Evolutionary conservation across 2,329 filamentous ascomycete species (phyloP), one percentile per base, ranked within the genome.

Genomic region (Neonectria magnoliae): DNA sequence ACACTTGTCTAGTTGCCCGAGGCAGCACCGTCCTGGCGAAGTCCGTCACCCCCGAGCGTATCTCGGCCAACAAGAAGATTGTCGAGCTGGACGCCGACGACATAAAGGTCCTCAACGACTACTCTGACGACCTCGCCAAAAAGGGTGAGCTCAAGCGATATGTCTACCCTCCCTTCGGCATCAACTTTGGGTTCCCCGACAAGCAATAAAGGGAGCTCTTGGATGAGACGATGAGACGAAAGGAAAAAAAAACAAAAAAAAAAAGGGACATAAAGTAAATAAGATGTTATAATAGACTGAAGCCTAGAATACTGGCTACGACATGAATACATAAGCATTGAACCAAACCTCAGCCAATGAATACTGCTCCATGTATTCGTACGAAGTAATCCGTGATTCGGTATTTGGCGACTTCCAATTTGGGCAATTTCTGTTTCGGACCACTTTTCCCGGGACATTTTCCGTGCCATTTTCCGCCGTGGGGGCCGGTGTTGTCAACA

Each of bases 131-230:
- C 36, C 76, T 90, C 48, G 75, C 78, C 27, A 80, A 80, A 70
- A 82, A 82, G 65, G 82, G 83, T 50, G 84, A 87, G 79, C 75
- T 87, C 64, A 80, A 86, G 79, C 82, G 88, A 71, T 92, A 87
- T 67, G 88, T 92, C 36, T 91, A 90, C 76, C 90, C 90, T 69
- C 86, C 89, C 1, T 92, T 92, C 73, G 88, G 88, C 3, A 79
- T 91, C 53, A 83, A 90, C 73, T 90, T 93, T 76, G 90, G 90
- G 2, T 92, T 92, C 81, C 90, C 89, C n/a, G 90, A 92, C 76
- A 90, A 90, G 84, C 71, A 71, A 47, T 73, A 65, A 66, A 74
- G 71, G 44, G 60, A 41, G 14, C 6, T 16, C 22, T 25, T 5
- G 8, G 9, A 51, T 36, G 55, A 58, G 31, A 64, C 29, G n/a